Base-by-base conservation (phyloP, 495 filamentous ascomycete species). In the Aspergillus campestris region DNA sequence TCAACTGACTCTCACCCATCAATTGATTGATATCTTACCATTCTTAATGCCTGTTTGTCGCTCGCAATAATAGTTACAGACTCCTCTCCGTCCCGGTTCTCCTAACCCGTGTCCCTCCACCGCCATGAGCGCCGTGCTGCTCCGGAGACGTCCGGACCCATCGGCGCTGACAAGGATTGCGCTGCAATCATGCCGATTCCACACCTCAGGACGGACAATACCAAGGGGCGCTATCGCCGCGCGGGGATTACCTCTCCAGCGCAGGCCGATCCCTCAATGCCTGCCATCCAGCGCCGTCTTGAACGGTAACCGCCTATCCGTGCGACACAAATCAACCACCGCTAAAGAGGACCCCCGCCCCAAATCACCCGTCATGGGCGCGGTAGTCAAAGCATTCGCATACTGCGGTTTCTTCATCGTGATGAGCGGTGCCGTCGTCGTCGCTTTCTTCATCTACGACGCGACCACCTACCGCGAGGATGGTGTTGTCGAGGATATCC, bases 401-500 rank as follows among this genome's bases (percentile, higher is more conserved):
- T 78, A 71, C 51, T 67, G 73, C 13, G 84, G 84, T 12, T 69
- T 82, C 44, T 72, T 84, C 47, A 69, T 80, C 28, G 41, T 81
- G 28, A 65, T 74, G 34, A 59, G 66, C 38, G 71, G 77, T 31
- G 67, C 63, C 8, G 50, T 77, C 3, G 74, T 97, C 3, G 57
- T 87, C 27, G 86, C 74, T 9, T 95, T 99, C 73, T 97, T 99
- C 68, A 53, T 92, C 54, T 99, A 95, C 65, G 94, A 99, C 73
- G 82, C 88, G 11, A 85, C 80, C 38, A 97, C 94, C 8, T 97
- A 97, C 64, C 79, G 79, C 36, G 81, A 86, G 47, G 68, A 78
- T 38, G 64, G 75, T 0, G 75, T 64, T 11, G 75, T 73, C 37
- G 69, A 69, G 46, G 91, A 96, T 52, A 79, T 95, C 50, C 77